Percentiles rank a stretch among this genome's conserved stretches.
Conservation (phyloP, 108 stramenopile genomes). For the Chaetoceros tenuissimus region DNA sequence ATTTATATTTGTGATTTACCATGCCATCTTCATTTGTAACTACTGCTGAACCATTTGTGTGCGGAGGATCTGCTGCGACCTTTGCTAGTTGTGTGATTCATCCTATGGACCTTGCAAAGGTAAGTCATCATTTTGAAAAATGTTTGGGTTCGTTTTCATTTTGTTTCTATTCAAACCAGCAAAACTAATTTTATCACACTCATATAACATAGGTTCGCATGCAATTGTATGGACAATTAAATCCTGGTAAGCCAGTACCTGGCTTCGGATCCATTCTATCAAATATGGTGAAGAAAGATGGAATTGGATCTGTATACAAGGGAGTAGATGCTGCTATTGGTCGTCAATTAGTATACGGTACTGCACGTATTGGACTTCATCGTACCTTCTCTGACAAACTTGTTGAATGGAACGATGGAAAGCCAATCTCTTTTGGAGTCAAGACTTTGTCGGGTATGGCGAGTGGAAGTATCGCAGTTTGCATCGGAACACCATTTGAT, state of each 20-base stretch:
- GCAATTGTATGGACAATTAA: constrained; percentile 88
- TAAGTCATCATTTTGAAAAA: constrained; percentile 15
- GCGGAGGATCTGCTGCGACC: constrained; percentile 91
- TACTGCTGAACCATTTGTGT: constrained; percentile 75
- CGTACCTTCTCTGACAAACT: constrained; percentile 88
- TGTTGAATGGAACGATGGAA: constrained; percentile 66
- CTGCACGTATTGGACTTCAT: constrained; percentile 97
- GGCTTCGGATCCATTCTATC: constrained; percentile 58
- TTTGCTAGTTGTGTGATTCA: constrained; percentile 91
- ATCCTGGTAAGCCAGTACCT: constrained; percentile 85
- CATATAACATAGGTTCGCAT: constrained; percentile 47
- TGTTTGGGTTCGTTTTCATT: not conserved
- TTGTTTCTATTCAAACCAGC: not conserved
- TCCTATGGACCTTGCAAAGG: constrained; percentile 97
- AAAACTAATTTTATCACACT: not conserved
- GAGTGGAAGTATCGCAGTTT: constrained; percentile 91
- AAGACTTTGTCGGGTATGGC: constrained; percentile 90
- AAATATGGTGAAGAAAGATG: constrained; percentile 75
- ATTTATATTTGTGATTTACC: not conserved
- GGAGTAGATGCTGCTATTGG: constrained; percentile 95
- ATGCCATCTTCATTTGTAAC: constrained; percentile 31
- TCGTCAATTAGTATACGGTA: constrained; percentile 97
- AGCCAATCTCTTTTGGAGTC: constrained; percentile 75
- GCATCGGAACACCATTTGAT: constrained; percentile 97
- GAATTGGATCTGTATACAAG: constrained; percentile 73